Conservation (phyloP, 495 filamentous ascomycete species). For the Glutinoglossum americanum region DNA sequence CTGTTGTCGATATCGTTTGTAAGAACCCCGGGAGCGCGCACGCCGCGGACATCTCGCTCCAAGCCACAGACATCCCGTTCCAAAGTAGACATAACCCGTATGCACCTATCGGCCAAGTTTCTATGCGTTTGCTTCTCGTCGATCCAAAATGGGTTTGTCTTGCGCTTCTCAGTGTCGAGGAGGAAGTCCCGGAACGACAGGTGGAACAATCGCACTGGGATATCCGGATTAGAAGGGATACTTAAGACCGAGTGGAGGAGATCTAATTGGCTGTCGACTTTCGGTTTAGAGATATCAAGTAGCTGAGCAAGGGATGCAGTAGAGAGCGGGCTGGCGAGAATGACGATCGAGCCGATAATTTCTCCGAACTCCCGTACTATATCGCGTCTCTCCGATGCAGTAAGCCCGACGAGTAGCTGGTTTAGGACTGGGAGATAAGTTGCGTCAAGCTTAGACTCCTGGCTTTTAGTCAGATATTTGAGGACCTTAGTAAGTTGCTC, state of each 20-base stretch:
- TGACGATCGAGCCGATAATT: not conserved
- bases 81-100: not conserved
- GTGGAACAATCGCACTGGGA: not conserved
- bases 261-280: not conserved
- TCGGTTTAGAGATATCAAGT: not conserved
- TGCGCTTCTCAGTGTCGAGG: not conserved
- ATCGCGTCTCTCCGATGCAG: not conserved
- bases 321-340: not conserved
- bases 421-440: not conserved
- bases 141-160: not conserved
- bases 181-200: not conserved
- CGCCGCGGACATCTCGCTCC: not conserved
- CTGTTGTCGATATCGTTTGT: slow-evolving; percentile 6
- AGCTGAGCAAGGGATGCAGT: not conserved
- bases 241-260: not conserved
- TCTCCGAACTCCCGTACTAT: not conserved
- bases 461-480: not conserved
- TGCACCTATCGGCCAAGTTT: not conserved
- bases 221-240: not conserved
- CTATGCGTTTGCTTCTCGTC: not conserved
- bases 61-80: not conserved
- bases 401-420: too few species aligned
- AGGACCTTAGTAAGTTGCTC: not conserved
- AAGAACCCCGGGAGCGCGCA: not conserved
- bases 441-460: not conserved